Percentiles rank a stretch among this genome's conserved stretches.
phyloP scores from a whole-genome alignment of 139 green algal species.

The Chlorella vulgaris region DNA sequence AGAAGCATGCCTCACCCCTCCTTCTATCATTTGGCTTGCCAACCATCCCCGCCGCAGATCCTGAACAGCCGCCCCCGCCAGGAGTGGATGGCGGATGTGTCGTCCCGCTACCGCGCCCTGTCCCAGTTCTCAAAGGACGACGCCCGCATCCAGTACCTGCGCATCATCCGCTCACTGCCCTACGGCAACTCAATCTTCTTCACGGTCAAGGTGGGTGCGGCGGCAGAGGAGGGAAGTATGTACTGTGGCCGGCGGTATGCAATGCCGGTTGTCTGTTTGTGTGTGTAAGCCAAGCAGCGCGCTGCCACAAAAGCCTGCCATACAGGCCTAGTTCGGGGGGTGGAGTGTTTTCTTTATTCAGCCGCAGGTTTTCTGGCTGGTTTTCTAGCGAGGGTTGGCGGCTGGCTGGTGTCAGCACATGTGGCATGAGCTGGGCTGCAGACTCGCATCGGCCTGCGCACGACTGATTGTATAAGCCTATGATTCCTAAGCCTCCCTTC shows the following conservation, averaged over 20 bases:
- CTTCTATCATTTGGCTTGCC: too few species aligned
- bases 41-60: constrained; percentile 49
- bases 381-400: too few species aligned
- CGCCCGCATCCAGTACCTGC: constrained; percentile 88
- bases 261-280: not conserved
- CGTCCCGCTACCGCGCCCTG: constrained; percentile 78
- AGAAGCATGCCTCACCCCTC: too few species aligned
- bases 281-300: not conserved
- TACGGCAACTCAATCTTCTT: constrained; percentile 92
- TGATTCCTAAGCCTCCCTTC: too few species aligned
- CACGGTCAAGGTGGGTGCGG: constrained; percentile 55
- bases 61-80: constrained; percentile 73
- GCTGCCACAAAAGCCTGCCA: too few species aligned
- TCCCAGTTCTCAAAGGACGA: constrained; percentile 90
- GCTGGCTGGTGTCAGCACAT: too few species aligned
- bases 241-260: not conserved
- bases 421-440: too few species aligned
- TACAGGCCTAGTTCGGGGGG: too few species aligned
- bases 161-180: constrained; percentile 92
- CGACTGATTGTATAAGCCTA: too few species aligned
- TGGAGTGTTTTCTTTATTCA: too few species aligned
- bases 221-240: not conserved
- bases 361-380: too few species aligned
- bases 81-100: constrained; percentile 86
- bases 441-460: too few species aligned